Conservation (phyloP, 805 yeast genomes). For the Barnettozyma sucrosica region DNA sequence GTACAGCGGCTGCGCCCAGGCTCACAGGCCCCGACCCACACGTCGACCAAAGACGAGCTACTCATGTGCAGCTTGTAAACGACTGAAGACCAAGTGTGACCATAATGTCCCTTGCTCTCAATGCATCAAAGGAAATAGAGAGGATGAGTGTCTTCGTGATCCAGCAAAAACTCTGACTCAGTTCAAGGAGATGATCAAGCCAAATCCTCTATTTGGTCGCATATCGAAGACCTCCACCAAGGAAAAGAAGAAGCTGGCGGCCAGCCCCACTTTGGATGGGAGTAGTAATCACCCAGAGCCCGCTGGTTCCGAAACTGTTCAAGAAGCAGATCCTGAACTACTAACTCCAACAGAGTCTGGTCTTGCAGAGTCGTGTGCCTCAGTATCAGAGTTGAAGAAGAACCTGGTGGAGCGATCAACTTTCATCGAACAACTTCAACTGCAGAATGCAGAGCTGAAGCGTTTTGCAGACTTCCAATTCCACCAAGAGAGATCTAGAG, state of each 20-base stretch:
- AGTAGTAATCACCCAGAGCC: background rate
- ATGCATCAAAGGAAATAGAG: slow-evolving; percentile 12
- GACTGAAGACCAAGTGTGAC: slow-evolving; percentile 18
- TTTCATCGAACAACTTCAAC: background rate
- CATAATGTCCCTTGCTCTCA: slow-evolving; percentile 17
- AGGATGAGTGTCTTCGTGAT: slow-evolving; percentile 13
- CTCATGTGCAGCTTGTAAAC: slow-evolving; percentile 18
- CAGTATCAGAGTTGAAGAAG: background rate
- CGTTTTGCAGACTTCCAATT: background rate
- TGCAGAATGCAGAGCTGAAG: background rate
- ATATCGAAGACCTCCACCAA: slow-evolving; percentile 7
- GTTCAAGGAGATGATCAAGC: slow-evolving; percentile 17
- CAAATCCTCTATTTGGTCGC: slow-evolving; percentile 18
- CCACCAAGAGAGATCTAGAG: background rate
- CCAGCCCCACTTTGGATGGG: background rate
- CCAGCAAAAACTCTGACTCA: slow-evolving; percentile 17
- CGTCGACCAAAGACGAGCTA: slow-evolving; percentile 13
- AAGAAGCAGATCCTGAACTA: background rate
- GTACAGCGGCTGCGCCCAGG: background rate
- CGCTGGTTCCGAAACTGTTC: background rate
- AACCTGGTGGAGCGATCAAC: background rate
- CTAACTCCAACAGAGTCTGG: background rate
- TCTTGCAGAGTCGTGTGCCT: background rate
- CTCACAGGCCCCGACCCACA: background rate
- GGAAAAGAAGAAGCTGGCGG: background rate